Conservation (phyloP, 768 basidiomycete genomes). For the Pleurotus salmoneostramineus region DNA sequence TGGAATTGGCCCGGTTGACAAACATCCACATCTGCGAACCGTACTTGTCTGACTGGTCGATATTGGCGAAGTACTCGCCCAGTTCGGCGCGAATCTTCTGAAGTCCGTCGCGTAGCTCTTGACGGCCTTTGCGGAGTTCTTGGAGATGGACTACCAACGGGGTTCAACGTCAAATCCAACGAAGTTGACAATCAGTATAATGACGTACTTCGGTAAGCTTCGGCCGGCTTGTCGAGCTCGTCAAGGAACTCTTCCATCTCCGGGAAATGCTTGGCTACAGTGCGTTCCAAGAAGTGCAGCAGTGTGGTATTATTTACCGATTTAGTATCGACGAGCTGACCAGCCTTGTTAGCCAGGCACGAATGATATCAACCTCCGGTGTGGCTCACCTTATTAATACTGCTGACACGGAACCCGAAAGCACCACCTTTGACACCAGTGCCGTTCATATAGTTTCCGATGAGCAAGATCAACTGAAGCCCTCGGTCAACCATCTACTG, state of each 20-base stretch:
- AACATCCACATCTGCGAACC: conserved; percentile 93
- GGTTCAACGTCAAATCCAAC: neutral
- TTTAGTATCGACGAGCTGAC: conserved; percentile 94
- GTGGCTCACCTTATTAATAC: conserved; percentile 83
- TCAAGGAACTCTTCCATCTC: conserved; percentile 85
- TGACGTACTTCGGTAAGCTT: conserved; percentile 81
- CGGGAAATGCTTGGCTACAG: conserved; percentile 83
- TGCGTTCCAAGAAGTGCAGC: conserved; percentile 90
- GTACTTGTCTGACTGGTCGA: conserved; percentile 71
- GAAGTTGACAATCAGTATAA: neutral
- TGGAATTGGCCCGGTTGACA: conserved; percentile 66
- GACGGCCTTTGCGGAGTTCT: conserved; percentile 75
- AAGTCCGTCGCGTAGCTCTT: conserved; percentile 73
- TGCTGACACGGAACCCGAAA: conserved; percentile 94
- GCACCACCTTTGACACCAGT: conserved; percentile 95
- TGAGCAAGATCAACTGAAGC: conserved; percentile 78
- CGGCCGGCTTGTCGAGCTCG: conserved; percentile 84
- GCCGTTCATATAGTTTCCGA: conserved; percentile 99
- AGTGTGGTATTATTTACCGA: conserved; percentile 92
- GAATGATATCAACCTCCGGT: neutral
- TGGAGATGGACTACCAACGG: conserved; percentile 68
- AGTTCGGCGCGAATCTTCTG: conserved; percentile 78
- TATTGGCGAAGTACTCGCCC: conserved; percentile 71
- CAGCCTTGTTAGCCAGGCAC: neutral
- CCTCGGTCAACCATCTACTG: neutral